A percentile compares a stretch with the other conserved stretches of the same genome.
Conservation (phyloP, 2,329 filamentous ascomycete genomes). For the Plenodomus biglobosus region DNA sequence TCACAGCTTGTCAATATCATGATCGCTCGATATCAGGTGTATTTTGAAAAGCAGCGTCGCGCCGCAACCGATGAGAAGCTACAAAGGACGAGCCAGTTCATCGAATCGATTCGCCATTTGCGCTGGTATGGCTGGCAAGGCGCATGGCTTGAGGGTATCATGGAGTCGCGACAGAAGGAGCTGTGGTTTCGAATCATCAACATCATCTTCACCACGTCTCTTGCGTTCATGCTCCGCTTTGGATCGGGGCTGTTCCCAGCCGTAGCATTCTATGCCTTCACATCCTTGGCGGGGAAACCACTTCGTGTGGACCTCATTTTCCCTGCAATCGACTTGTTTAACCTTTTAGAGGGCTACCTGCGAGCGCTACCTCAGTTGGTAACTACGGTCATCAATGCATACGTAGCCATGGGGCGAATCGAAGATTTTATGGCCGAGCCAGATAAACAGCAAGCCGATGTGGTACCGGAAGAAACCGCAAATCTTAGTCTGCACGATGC, state of each 20-base stretch:
- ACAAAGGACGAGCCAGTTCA: conserved; percentile 80
- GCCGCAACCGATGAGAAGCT: conserved; percentile 74
- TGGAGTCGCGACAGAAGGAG: conserved; percentile 68
- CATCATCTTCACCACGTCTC: conserved; percentile 62
- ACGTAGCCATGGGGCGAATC: conserved; percentile 78
- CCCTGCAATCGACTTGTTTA: conserved; percentile 79
- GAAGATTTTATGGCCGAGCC: conserved; percentile 86
- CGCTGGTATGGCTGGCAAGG: conserved; percentile 83
- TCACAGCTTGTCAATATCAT: conserved; percentile 70
- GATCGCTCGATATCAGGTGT: conserved; percentile 66
- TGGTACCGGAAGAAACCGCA: conserved; percentile 40
- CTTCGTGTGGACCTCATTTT: conserved; percentile 82
- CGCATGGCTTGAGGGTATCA: conserved; percentile 69
- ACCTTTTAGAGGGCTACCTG: conserved; percentile 71
- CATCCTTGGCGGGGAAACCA: conserved; percentile 65
- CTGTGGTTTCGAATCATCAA: conserved; percentile 65
- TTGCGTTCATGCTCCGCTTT: conserved; percentile 69
- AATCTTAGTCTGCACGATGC: conserved; percentile 60
- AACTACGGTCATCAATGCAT: conserved; percentile 75
- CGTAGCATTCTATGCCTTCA: conserved; percentile 79
- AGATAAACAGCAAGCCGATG: conserved; percentile 63
- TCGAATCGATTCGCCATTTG: conserved; percentile 79
- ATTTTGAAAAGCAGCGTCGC: conserved; percentile 70
- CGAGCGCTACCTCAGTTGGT: conserved; percentile 75
- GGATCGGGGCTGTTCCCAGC: conserved; percentile 77